Evolutionary conservation across 208 protist species (phyloP).

Genomic region (Balamuthia mandrillaris): DNA sequence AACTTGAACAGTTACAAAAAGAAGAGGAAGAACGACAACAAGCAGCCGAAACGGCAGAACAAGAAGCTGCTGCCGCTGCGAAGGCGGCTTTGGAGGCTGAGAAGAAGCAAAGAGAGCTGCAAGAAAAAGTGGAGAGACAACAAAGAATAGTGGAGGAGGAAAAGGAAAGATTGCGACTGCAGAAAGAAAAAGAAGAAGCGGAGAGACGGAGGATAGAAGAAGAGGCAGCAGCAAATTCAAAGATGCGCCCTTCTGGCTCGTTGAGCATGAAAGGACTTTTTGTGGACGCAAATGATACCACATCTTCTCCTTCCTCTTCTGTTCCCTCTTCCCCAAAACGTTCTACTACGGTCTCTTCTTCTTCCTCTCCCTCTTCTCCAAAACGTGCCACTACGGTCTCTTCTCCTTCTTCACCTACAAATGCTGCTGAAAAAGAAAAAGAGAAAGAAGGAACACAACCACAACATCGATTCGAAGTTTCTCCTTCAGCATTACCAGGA

Average conservation of each 20-base stretch:
- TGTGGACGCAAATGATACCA: too few relatives aligned
- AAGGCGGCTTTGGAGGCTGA: too few relatives aligned
- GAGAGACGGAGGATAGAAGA: neutral
- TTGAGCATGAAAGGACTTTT: too few relatives aligned
- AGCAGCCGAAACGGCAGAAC: too few relatives aligned
- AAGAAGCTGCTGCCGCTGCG: too few relatives aligned
- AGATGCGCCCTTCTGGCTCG: too few relatives aligned
- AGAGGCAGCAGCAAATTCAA: slow-evolving; percentile 9
- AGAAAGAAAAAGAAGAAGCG: neutral
- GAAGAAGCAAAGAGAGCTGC: too few relatives aligned
- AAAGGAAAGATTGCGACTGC: too few relatives aligned
- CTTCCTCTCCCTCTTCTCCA: neutral
- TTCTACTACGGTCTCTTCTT: neutral
- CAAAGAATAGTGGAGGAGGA: too few relatives aligned
- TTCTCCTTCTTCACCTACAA: neutral
- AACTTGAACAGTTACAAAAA: too few relatives aligned
- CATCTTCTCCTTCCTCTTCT: neutral
- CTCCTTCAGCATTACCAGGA: neutral
- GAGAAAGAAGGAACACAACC: neutral
- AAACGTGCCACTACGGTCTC: neutral
- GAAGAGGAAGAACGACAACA: too few relatives aligned
- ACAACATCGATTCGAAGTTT: neutral
- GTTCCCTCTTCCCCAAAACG: neutral
- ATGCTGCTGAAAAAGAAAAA: neutral
- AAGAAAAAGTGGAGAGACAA: too few relatives aligned